Evolutionary conservation across 768 basidiomycete species (phyloP).

Genomic region (Cystofilobasidium capitatum): DNA sequence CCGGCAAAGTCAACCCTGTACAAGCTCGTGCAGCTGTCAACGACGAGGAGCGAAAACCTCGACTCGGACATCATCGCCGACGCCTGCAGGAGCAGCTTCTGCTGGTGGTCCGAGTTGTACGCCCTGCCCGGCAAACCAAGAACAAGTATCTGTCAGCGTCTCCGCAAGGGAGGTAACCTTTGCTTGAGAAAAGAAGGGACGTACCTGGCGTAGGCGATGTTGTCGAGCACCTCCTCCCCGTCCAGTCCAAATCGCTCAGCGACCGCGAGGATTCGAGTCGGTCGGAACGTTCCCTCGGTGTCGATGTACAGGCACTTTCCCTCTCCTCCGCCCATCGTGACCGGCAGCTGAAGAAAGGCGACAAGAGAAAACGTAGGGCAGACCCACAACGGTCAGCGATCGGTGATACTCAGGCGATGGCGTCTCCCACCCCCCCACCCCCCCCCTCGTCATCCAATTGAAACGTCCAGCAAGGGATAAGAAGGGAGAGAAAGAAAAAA

Average conservation of each 20-base stretch:
- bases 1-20: slow-evolving; percentile 95
- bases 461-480: background rate
- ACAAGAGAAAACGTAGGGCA: background rate
- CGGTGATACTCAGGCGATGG: background rate
- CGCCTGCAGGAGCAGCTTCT: slow-evolving; percentile 75
- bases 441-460: no score
- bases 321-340: slow-evolving; percentile 96
- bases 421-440: no score
- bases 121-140: slow-evolving; percentile 47
- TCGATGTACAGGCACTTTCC: slow-evolving; percentile 99
- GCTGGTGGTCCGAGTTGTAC: slow-evolving; percentile 97
- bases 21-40: slow-evolving; percentile 90
- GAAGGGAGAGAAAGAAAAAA: background rate
- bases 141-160: background rate
- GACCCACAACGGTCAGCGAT: background rate
- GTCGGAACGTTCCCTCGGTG: slow-evolving; percentile 97
- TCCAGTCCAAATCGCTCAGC: slow-evolving; percentile 95
- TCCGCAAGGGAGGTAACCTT: background rate
- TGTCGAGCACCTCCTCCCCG: slow-evolving; percentile 95
- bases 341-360: slow-evolving; percentile 51
- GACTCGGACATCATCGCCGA: slow-evolving; percentile 99
- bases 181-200: background rate
- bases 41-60: slow-evolving; percentile 88
- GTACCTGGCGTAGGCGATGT: slow-evolving; percentile 76
- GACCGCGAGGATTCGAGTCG: slow-evolving; percentile 82